Evolutionary conservation across 805 yeast genomes (phyloP), one percentile per base, ranked within the genome.

Genomic region (Ogataea saltuana): DNA sequence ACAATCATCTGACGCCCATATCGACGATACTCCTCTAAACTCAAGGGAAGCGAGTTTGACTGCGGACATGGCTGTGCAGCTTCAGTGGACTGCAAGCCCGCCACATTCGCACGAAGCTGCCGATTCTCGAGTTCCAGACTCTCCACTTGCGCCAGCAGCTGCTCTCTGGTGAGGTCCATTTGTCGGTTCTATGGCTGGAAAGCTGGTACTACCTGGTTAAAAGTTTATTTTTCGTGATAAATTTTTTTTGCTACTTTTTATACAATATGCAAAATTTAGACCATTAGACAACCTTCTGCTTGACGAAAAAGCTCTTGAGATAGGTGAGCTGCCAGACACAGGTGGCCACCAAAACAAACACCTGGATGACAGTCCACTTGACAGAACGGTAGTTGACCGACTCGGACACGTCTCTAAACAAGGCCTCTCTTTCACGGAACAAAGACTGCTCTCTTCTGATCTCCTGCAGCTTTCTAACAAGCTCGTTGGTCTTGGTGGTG

Each of bases 1-100:
- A 93, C 97, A 19, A 90, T 80, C 91, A 93, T 85, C 58, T 93
- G 99, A 41, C 99, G 75, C 3, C 99, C 98, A 63, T 93, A 93
- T 27, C 97, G 68, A 22, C 63, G 66, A 61, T 81, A 89, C 61
- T 93, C 99, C 28, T 83, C 86, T 15, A 75, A 23, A n/a, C 42
- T 31, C 13, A 46, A 19, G 5, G 38, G 38, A 11, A 26, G 43
- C 18, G 40, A 39, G 30, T 23, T n/a, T 18, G 16, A 16, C 23
- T 21, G 15, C 18, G 19, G 33, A 31, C 33, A 38, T 17, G 33
- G 28, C 22, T 25, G 27, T 38, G 27, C 15, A 5, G 28, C 12
- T 25, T 25, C 13, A 25, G 28, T n/a, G 38, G 6, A 6, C 21
- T 30, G 19, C 8, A 6, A 10, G 9, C 29, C 22, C 13, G 13